These are phyloP conservation scores for Geotrichum siamense DNA, from an alignment of 1,139 yeast genomes.

Conservation along the genomic window DNA sequence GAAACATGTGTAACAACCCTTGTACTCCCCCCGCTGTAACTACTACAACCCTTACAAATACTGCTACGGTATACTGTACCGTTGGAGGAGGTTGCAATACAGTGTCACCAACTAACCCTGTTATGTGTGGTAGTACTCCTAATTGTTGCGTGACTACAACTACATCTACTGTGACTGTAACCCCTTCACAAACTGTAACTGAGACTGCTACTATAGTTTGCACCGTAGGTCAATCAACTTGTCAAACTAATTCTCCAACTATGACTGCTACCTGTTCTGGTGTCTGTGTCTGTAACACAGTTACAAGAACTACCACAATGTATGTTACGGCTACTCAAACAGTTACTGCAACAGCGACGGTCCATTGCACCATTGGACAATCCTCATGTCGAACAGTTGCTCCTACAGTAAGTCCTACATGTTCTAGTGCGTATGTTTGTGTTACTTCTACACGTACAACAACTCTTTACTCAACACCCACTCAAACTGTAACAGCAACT, in stretches of 20 bases:
- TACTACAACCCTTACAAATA: conserved; percentile 1
- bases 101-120: background rate
- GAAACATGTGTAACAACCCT: conserved; percentile 8
- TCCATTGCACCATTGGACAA: conserved; percentile 1
- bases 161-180: background rate
- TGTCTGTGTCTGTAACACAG: background rate
- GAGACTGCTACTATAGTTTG: conserved; percentile 1
- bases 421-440: background rate
- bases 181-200: background rate
- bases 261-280: background rate
- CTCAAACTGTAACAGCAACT: conserved; percentile 6
- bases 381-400: background rate
- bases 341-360: conserved; percentile 5
- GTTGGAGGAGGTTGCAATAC: background rate
- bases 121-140: background rate
- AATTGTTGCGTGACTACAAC: background rate
- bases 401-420: background rate
- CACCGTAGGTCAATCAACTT: background rate
- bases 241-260: background rate
- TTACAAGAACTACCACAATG: conserved; percentile 1
- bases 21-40: background rate
- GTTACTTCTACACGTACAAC: background rate
- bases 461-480: background rate
- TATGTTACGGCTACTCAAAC: background rate
- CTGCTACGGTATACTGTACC: background rate